Base-by-base conservation (phyloP, 2,329 filamentous ascomycete species). In the Xylariaceae sp. region DNA sequence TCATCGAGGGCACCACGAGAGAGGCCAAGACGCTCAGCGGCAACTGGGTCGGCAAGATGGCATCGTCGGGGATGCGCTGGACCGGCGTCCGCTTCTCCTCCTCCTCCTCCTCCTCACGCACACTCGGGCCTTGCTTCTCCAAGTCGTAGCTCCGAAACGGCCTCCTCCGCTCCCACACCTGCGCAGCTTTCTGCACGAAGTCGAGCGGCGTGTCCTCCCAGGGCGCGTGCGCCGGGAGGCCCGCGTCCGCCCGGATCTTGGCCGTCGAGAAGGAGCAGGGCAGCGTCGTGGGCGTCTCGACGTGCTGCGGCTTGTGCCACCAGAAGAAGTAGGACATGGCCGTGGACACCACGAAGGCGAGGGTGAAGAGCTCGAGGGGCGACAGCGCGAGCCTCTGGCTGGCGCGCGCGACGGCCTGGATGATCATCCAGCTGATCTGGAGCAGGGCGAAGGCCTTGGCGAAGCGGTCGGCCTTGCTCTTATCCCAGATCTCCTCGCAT, bases 221-320 rank as follows among this genome's bases (percentile, higher is more conserved):
- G 4, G 38, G 18, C 18, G 17, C 34, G 9, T 37, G 17, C 4
- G 34, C 26, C 16, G 19, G 26, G 19, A 38, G 9, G 3, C 35
- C 35, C 9, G 34, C 34, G 11, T 41, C 39, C 8, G n/a, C 22
- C 1, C 26, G 19, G 12, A 42, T 32, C 12, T 30, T 24, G n/a
- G 13, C 19, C 12, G 24, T 17, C 28, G 30, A 32, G 26, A 19
- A 24, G 15, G 19, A 7, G 34, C 13, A 19, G 28, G 12, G 29
- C 15, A 42, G 7, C 13, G 34, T 19, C 16, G 31, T 38, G 12
- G 39, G 43, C 34, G 36, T 39, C 15, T 37, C 34, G 24, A 44
- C 43, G 13, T 46, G 31, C 36, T 49, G 37, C 8, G 46, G 48
- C 39, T 49, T 51, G 9, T 41, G 38, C 29, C 29, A 36, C 48